These are phyloP conservation scores for Tulasnella sp. DNA, from an alignment of 768 basidiomycete genomes.

Conservation along the genomic window DNA sequence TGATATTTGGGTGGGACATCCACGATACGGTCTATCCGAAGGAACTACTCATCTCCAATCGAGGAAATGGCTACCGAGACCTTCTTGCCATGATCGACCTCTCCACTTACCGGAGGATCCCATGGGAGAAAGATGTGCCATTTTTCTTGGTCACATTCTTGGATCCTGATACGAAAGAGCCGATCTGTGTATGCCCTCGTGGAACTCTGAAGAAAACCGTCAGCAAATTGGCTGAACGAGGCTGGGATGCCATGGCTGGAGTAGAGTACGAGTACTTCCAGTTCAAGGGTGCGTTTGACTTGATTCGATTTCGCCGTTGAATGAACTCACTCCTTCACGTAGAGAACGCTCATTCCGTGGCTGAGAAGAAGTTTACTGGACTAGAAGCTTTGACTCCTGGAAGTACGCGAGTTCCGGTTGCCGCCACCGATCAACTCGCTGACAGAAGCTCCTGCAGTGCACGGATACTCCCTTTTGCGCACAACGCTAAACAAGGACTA, in stretches of 20 bases:
- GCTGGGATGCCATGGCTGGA: constrained; percentile 72
- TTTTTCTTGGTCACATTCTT: constrained; percentile 91
- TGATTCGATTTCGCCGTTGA: neutral
- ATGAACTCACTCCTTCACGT: constrained; percentile 30
- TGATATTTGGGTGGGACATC: constrained; percentile 92
- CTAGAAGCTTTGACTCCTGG: constrained; percentile 85
- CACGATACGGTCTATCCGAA: constrained; percentile 80
- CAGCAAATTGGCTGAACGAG: constrained; percentile 48
- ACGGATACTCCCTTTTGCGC: constrained; percentile 90
- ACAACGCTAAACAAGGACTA: constrained; percentile 87
- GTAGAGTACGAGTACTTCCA: constrained; percentile 96
- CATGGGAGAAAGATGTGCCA: constrained; percentile 64
- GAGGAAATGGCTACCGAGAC: constrained; percentile 88
- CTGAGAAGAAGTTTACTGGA: constrained; percentile 71
- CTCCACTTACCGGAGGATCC: constrained; percentile 79
- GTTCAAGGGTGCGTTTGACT: constrained; percentile 64
- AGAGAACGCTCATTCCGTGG: constrained; percentile 77
- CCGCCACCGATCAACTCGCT: neutral
- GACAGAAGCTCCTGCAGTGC: constrained; percentile 55
- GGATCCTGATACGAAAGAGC: constrained; percentile 77
- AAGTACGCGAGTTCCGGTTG: constrained; percentile 55
- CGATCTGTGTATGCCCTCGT: constrained; percentile 79
- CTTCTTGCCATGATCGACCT: constrained; percentile 83
- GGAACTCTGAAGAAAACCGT: constrained; percentile 65
- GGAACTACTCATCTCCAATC: constrained; percentile 88